Evolutionary conservation across 495 filamentous ascomycete genomes (phyloP).

Genomic region (Parathielavia appendiculata): DNA sequence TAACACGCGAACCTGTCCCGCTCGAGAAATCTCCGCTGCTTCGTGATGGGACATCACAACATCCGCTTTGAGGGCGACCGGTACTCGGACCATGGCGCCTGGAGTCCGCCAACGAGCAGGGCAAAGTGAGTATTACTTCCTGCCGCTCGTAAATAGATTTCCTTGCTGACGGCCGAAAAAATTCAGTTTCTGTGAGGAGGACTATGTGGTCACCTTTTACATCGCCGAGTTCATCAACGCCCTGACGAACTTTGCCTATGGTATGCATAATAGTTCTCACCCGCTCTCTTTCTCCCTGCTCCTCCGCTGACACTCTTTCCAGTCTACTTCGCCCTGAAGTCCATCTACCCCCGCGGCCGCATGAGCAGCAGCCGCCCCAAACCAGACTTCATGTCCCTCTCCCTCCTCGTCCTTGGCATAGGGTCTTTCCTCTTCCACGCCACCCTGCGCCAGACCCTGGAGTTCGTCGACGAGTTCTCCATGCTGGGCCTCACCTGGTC

Average conservation of each 20-base stretch:
- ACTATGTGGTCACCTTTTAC: slow-evolving; percentile 51
- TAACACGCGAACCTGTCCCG: no score
- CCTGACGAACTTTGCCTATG: slow-evolving; percentile 48
- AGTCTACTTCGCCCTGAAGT: slow-evolving; percentile 29
- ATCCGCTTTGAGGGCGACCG: slow-evolving; percentile 22
- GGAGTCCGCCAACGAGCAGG: slow-evolving; percentile 31
- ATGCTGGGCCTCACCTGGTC: slow-evolving; percentile 52
- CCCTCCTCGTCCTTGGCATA: slow-evolving; percentile 53
- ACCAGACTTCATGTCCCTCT: slow-evolving; percentile 28
- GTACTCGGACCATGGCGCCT: slow-evolving; percentile 19
- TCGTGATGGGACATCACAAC: slow-evolving; percentile 31
- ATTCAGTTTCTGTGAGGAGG: slow-evolving; percentile 36
- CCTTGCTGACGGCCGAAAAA: background rate
- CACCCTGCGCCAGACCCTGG: slow-evolving; percentile 49
- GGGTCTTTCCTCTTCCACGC: slow-evolving; percentile 50
- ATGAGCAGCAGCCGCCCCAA: slow-evolving; percentile 9
- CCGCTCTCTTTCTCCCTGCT: background rate
- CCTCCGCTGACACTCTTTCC: background rate
- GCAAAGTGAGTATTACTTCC: slow-evolving; percentile 29
- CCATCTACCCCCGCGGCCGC: slow-evolving; percentile 14
- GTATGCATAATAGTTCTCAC: slow-evolving; percentile 26
- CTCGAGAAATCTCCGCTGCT: no score
- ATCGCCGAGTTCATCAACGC: slow-evolving; percentile 56
- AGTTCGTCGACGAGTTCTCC: slow-evolving; percentile 52
- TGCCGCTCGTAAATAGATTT: no score